Conservation (phyloP, 2,329 filamentous ascomycete genomes). For the Hypoxylon sp. region DNA sequence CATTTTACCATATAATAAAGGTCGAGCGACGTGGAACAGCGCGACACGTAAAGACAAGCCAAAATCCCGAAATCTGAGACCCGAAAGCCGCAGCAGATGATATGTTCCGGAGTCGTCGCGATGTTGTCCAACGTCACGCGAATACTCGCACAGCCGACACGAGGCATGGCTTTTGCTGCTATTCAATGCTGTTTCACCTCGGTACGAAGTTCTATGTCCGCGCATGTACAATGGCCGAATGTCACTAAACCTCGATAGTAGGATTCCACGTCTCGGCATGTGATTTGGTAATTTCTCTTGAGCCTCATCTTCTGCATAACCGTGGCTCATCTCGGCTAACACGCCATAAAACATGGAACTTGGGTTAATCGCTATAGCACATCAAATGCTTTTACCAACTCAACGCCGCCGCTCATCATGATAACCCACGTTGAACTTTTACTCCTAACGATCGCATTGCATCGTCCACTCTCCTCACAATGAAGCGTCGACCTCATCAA, state of each 20-base stretch:
- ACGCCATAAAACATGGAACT: conserved; percentile 13
- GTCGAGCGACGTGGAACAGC: conserved; percentile 10
- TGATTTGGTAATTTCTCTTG: conserved; percentile 3
- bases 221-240: conserved; percentile 37
- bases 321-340: background rate
- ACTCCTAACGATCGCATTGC: conserved; percentile 12
- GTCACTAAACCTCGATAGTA: conserved; percentile 16
- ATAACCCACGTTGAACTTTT: conserved; percentile 27
- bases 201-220: conserved; percentile 25
- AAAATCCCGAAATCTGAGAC: conserved; percentile 28
- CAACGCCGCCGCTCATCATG: conserved; percentile 16
- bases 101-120: conserved; percentile 15
- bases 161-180: conserved; percentile 31
- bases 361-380: conserved; percentile 9
- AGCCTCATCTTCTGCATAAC: conserved; percentile 24
- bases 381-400: conserved; percentile 14
- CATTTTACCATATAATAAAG: conserved; percentile 3
- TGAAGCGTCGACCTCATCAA: conserved; percentile 59
- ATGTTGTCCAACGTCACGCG: conserved; percentile 35
- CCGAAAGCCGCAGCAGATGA: conserved; percentile 15
- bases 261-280: conserved; percentile 19
- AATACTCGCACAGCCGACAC: conserved; percentile 44
- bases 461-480: conserved; percentile 29
- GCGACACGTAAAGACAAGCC: conserved; percentile 8
- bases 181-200: conserved; percentile 23